Evolutionary conservation across 805 yeast species (phyloP).

Genomic region (Myxozyma melibiosi): DNA sequence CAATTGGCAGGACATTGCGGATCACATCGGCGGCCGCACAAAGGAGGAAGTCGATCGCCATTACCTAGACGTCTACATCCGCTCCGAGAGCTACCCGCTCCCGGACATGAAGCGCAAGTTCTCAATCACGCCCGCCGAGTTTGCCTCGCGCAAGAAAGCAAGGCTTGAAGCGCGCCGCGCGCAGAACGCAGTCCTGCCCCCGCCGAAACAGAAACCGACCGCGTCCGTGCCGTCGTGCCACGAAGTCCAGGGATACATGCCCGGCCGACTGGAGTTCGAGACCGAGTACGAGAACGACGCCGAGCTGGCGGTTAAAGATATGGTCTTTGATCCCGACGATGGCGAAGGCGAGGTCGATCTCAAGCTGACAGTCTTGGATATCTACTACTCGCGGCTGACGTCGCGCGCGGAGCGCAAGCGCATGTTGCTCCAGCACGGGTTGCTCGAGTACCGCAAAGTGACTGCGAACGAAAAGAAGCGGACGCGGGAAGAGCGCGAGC

Average conservation of each 20-base stretch:
- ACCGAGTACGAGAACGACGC: constrained; percentile 97
- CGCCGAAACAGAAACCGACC: constrained; percentile 81
- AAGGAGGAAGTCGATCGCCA: constrained; percentile 91
- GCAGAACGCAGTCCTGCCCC: constrained; percentile 67
- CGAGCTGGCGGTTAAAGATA: constrained; percentile 88
- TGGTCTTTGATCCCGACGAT: constrained; percentile 94
- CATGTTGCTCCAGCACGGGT: constrained; percentile 67
- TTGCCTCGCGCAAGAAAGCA: constrained; percentile 64
- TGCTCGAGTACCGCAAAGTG: constrained; percentile 82
- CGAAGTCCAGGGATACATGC: constrained; percentile 97
- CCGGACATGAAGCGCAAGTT: constrained; percentile 82
- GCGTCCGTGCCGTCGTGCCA: constrained; percentile 96
- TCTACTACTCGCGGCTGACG: constrained; percentile 85
- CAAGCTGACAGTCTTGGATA: constrained; percentile 82
- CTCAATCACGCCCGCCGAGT: constrained; percentile 64
- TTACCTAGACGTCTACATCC: constrained; percentile 69
- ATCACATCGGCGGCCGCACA: constrained; percentile 88
- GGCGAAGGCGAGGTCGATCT: constrained; percentile 84
- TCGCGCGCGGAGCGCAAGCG: constrained; percentile 93
- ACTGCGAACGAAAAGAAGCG: constrained; percentile 82
- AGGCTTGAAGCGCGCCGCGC: constrained; percentile 67
- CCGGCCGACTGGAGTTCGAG: constrained; percentile 96
- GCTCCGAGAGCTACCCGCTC: constrained; percentile 76
- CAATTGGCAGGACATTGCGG: constrained; percentile 98
- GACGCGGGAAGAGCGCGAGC: constrained; percentile 85